These are phyloP conservation scores for Calonectria pteridis DNA, from an alignment of 2,329 filamentous ascomycete genomes.

Conservation along the genomic window DNA sequence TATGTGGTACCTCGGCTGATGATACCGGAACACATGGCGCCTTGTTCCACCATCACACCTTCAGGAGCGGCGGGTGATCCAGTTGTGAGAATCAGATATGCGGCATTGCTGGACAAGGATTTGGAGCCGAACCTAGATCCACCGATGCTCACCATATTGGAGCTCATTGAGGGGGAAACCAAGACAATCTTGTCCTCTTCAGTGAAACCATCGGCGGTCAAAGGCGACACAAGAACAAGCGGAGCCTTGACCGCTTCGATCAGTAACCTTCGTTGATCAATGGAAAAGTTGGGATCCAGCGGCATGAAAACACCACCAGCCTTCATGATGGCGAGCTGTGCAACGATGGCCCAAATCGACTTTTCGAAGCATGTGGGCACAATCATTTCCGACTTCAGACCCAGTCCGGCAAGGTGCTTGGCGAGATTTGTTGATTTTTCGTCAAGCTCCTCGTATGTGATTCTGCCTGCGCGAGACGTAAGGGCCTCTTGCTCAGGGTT, in stretches of 20 bases:
- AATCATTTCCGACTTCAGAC: background rate
- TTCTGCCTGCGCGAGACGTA: background rate
- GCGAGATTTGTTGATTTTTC: conserved; percentile 4
- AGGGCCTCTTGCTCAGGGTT: background rate
- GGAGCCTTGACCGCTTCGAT: background rate
- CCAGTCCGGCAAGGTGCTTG: background rate
- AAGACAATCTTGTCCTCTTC: background rate
- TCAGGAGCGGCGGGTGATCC: background rate
- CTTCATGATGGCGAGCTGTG: conserved; percentile 11
- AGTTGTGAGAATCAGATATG: background rate
- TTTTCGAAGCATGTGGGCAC: conserved; percentile 15
- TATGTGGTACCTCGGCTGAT: background rate
- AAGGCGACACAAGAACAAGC: background rate
- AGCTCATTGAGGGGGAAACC: background rate
- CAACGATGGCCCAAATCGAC: conserved; percentile 10
- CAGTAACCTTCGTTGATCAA: background rate
- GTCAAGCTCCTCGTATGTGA: background rate
- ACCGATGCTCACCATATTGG: background rate
- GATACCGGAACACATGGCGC: background rate
- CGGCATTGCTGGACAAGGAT: background rate
- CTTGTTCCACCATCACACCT: background rate
- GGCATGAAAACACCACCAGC: conserved; percentile 6
- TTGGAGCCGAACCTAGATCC: background rate
- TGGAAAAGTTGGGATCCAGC: conserved; percentile 4
- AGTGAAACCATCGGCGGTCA: background rate